These are phyloP conservation scores for Melaleuca alternifolia DNA, from an alignment of 345 rosid genomes.

Conservation along the genomic window DNA sequence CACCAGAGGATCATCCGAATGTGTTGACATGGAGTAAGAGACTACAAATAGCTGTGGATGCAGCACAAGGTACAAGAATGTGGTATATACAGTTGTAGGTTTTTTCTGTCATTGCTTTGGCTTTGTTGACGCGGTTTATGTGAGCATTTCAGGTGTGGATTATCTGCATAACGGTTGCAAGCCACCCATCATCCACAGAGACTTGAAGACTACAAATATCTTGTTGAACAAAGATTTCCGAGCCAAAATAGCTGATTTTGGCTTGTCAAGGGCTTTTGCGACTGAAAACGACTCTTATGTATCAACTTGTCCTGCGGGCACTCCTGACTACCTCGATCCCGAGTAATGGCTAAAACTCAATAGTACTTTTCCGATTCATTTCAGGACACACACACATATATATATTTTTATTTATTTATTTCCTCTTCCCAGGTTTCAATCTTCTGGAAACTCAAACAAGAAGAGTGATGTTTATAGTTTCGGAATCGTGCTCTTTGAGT, in stretches of 20 bases:
- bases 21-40: constrained; percentile 4
- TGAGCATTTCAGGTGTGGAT: constrained; percentile 12
- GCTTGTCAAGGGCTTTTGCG: constrained; percentile 27
- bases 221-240: constrained; percentile 27
- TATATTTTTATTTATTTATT: no score
- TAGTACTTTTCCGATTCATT: no score
- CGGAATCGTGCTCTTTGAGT: constrained; percentile 44
- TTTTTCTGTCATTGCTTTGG: not conserved
- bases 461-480: constrained; percentile 60
- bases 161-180: constrained; percentile 19
- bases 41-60: constrained; percentile 31
- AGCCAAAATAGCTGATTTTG: constrained; percentile 42
- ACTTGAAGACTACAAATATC: constrained; percentile 37
- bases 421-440: constrained; percentile 8
- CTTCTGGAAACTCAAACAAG: constrained; percentile 19
- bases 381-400: no score
- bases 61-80: constrained; percentile 19
- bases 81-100: no score
- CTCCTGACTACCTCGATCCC: constrained; percentile 41
- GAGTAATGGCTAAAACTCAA: constrained; percentile 9
- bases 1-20: not conserved
- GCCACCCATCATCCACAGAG: constrained; percentile 24
- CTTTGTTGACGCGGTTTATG: not conserved
- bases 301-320: constrained; percentile 26
- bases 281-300: constrained; percentile 22